Evolutionary conservation across 208 protist genomes (phyloP).

Genomic region (Crithidia sp.): DNA sequence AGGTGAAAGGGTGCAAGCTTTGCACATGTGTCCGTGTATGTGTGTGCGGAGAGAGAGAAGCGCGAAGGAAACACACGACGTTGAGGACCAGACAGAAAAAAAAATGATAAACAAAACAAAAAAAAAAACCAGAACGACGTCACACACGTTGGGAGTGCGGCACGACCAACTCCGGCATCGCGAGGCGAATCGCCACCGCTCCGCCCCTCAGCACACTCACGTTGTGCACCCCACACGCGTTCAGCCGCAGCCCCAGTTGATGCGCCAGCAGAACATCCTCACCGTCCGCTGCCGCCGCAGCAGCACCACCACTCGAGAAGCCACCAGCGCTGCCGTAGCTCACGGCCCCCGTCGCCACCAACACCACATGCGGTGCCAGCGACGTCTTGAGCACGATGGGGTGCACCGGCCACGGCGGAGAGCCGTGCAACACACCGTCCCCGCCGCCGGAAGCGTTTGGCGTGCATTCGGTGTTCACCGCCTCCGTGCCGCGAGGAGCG

Average conservation of each 20-base stretch:
- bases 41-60: not conserved
- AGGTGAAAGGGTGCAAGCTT: no score
- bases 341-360: constrained; percentile 22
- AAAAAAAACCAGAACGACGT: not conserved
- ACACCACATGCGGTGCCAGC: constrained; percentile 44
- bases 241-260: constrained; percentile 54
- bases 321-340: not conserved
- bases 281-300: not conserved
- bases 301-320: not conserved
- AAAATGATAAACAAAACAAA: not conserved
- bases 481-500: constrained; percentile 1
- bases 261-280: constrained; percentile 33
- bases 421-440: not conserved
- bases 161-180: constrained; percentile 55
- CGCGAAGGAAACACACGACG: not conserved
- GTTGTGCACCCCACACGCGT: constrained; percentile 57
- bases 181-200: constrained; percentile 36
- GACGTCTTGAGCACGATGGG: constrained; percentile 39
- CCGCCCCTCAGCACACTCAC: constrained; percentile 71
- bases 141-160: constrained; percentile 15
- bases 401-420: constrained; percentile 26
- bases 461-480: not conserved
- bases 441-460: not conserved
- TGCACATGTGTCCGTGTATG: no score
- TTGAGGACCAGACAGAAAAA: not conserved